A percentile compares a stretch with the other conserved stretches of the same genome.
Evolutionary conservation across 306 rosid genomes (phyloP).

Genomic region (Prunus dulcis): DNA sequence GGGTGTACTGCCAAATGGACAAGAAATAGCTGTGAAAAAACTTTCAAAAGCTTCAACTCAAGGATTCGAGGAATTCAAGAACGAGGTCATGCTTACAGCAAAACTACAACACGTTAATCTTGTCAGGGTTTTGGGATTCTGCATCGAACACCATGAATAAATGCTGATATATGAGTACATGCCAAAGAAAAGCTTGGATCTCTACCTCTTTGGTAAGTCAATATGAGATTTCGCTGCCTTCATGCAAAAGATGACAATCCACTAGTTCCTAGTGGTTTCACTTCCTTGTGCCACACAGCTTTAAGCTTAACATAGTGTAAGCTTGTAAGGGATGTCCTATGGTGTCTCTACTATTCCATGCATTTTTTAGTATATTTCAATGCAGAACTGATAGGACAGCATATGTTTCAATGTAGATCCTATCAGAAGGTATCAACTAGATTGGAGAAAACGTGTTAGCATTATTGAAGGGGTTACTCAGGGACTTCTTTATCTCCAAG

Average conservation of each 20-base stretch:
- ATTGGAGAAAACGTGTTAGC: constrained; percentile 25
- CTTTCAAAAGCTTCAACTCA: constrained; percentile 34
- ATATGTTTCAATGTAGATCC: constrained; percentile 17
- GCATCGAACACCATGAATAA: not conserved
- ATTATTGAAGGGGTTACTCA: constrained; percentile 40
- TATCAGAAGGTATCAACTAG: not conserved
- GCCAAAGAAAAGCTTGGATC: not conserved
- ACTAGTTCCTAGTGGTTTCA: not conserved
- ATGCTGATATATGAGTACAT: constrained; percentile 1
- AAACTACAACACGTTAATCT: not conserved
- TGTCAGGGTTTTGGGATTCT: not conserved
- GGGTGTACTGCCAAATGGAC: constrained; percentile 33
- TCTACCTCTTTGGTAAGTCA: constrained; percentile 26
- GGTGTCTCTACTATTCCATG: not conserved
- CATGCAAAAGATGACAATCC: constrained; percentile 4
- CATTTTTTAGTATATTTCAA: not conserved
- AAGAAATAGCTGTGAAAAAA: constrained; percentile 33
- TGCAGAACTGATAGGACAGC: not conserved
- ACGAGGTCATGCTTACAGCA: not conserved
- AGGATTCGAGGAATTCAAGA: constrained; percentile 32
- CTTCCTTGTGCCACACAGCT: not conserved
- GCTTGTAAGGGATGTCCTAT: not conserved
- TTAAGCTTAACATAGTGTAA: not conserved
- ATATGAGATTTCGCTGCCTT: constrained; percentile 16
- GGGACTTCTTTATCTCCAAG: constrained; percentile 41